A percentile compares a stretch with the other conserved stretches of the same genome.
Evolutionary conservation across 2,329 filamentous ascomycete genomes (phyloP).

Genomic region (Sporothrix sp.): DNA sequence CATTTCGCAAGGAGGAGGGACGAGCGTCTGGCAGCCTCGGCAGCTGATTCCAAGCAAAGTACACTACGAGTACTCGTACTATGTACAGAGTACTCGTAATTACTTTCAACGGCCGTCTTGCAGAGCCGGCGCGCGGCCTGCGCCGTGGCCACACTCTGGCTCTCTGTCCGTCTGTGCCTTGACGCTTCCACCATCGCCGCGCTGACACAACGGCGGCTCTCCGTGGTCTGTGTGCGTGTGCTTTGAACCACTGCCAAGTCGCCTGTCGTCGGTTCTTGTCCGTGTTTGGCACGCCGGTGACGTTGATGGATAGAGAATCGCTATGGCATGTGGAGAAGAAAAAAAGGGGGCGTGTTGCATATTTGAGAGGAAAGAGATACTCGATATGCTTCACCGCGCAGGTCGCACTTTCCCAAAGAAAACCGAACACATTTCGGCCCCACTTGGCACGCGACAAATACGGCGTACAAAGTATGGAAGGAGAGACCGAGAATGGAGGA

Average conservation of each 20-base stretch:
- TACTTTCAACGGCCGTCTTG: too few relatives aligned
- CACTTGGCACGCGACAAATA: conserved; percentile 1
- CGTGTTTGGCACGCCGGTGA: neutral
- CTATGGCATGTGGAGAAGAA: neutral
- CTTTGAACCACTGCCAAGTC: neutral
- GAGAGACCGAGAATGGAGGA: neutral
- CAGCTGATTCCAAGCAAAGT: too few relatives aligned
- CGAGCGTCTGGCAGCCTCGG: too few relatives aligned
- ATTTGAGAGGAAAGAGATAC: neutral
- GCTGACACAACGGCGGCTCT: neutral
- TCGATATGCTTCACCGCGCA: too few relatives aligned
- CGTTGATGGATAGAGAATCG: too few relatives aligned
- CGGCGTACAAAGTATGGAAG: neutral
- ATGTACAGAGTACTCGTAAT: too few relatives aligned
- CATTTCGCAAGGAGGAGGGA: too few relatives aligned
- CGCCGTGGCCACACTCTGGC: neutral
- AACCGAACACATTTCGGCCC: neutral
- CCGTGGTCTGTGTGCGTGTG: too few relatives aligned
- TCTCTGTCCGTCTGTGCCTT: neutral
- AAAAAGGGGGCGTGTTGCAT: neutral
- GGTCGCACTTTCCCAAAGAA: neutral
- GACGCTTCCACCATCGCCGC: neutral
- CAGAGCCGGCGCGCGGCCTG: neutral
- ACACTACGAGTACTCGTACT: too few relatives aligned
- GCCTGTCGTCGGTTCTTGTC: neutral